Evolutionary conservation across 1,284 basidiomycete species (phyloP).

Genomic region (Leccinum pachyderme): DNA sequence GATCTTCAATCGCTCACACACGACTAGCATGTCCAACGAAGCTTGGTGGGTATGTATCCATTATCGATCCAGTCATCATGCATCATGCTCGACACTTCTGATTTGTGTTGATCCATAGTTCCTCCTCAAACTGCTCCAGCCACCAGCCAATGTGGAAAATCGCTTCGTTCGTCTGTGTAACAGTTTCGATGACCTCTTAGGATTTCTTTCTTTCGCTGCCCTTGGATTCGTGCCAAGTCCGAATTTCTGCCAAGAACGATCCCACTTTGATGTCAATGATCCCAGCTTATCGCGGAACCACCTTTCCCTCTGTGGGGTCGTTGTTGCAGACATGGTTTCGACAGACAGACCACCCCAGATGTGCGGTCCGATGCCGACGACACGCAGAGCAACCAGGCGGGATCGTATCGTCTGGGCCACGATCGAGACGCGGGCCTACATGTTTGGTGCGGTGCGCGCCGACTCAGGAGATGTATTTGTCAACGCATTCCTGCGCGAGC

Average conservation of each 20-base stretch:
- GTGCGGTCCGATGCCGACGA: conserved; percentile 12
- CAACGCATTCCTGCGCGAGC: conserved; percentile 27
- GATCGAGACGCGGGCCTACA: conserved; percentile 21
- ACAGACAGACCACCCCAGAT: not conserved
- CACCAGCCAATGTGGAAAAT: conserved; percentile 27
- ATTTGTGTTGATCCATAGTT: not conserved
- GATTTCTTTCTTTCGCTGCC: conserved; percentile 29
- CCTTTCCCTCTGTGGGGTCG: conserved; percentile 31
- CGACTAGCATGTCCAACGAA: conserved; percentile 25
- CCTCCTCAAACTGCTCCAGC: conserved; percentile 4
- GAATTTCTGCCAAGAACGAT: conserved; percentile 5
- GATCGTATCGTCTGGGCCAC: conserved; percentile 23
- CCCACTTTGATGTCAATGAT: not conserved
- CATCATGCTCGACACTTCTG: not conserved
- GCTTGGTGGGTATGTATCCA: conserved; percentile 31
- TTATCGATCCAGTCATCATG: not conserved
- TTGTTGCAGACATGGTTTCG: conserved; percentile 21
- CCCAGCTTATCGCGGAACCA: conserved; percentile 17
- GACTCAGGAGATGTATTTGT: conserved; percentile 18
- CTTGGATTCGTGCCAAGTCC: conserved; percentile 23
- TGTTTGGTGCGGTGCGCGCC: conserved; percentile 35
- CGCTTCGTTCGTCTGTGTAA: conserved; percentile 34
- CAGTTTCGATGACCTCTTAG: conserved; percentile 31
- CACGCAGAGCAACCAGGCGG: conserved; percentile 11
- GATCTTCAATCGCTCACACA: conserved; percentile 28